These are phyloP conservation scores for Metarhizium guizhouense DNA, from an alignment of 2,329 filamentous ascomycete genomes.

Conservation along the genomic window DNA sequence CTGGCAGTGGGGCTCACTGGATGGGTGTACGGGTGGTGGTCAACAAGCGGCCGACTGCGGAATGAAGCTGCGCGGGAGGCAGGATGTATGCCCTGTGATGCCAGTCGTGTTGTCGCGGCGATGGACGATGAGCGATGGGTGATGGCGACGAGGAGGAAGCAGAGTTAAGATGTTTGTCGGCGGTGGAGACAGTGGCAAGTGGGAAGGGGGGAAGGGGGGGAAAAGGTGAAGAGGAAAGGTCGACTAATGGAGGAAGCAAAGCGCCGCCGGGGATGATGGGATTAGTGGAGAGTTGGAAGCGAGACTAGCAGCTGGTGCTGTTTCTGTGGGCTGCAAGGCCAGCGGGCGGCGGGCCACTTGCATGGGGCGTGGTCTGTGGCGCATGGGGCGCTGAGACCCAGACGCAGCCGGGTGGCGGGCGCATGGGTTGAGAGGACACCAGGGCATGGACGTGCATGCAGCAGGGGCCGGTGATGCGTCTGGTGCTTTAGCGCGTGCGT, in stretches of 20 bases:
- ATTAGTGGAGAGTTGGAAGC: conserved; percentile 14
- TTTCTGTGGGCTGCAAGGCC: conserved; percentile 1
- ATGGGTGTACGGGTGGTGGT: background rate
- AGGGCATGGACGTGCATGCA: conserved; percentile 6
- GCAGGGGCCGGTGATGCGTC: conserved; percentile 11
- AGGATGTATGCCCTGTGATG: background rate
- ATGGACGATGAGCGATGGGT: conserved; percentile 6
- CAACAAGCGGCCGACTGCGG: background rate
- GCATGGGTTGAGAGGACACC: conserved; percentile 7
- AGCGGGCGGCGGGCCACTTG: conserved; percentile 1
- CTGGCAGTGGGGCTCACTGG: background rate
- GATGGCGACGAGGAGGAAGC: conserved; percentile 9
- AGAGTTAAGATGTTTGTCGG: conserved; percentile 9
- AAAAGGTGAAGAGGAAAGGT: conserved; percentile 16
- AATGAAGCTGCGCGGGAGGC: background rate
- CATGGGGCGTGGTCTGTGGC: background rate
- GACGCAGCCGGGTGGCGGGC: conserved; percentile 6
- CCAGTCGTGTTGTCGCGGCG: background rate
- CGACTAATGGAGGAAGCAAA: conserved; percentile 14
- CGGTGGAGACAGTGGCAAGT: conserved; percentile 17
- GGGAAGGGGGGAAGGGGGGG: conserved; percentile 11
- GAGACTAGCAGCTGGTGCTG: conserved; percentile 6
- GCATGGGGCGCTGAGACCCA: conserved; percentile 6
- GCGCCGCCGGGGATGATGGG: conserved; percentile 14
- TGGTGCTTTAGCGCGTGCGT: background rate